A percentile compares a stretch with the other conserved stretches of the same genome.
Conservation (phyloP, 768 basidiomycete species). For the Kwoniella sp. region DNA sequence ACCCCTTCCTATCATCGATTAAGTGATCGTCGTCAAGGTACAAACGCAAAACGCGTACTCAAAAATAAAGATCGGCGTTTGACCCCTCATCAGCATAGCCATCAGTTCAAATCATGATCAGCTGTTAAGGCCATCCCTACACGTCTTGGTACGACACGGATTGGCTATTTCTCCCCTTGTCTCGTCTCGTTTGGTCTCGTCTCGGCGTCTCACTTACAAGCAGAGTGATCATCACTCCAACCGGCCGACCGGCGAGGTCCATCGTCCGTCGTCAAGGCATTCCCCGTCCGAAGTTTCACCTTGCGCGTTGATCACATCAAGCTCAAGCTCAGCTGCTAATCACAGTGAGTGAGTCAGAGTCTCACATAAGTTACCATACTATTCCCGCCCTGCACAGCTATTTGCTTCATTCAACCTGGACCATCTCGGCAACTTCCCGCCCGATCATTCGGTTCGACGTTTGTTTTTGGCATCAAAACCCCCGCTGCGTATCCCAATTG, state of each 20-base stretch:
- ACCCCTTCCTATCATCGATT: too few relatives aligned
- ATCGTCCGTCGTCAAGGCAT: not conserved
- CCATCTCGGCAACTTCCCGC: not conserved
- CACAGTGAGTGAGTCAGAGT: not conserved
- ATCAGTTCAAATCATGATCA: too few relatives aligned
- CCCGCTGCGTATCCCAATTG: too few relatives aligned
- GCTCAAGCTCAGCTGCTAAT: not conserved
- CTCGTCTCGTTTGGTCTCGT: not conserved
- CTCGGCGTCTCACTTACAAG: not conserved
- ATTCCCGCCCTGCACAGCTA: too few relatives aligned
- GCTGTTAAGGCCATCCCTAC: not conserved
- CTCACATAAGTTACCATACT: not conserved
- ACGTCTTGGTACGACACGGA: not conserved
- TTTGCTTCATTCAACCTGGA: not conserved
- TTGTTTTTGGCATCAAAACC: not conserved
- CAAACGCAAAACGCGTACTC: not conserved
- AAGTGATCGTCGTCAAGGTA: not conserved
- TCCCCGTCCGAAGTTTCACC: not conserved
- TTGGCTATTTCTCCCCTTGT: not conserved
- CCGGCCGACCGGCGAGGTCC: not conserved
- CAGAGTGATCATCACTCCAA: not conserved
- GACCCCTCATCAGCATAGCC: too few relatives aligned
- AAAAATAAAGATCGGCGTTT: not conserved
- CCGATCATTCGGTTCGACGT: not conserved
- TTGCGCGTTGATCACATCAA: too few relatives aligned